phyloP scores from a whole-genome alignment of 2,329 filamentous ascomycete genomes.

The Rhynchosporium graminicola region DNA sequence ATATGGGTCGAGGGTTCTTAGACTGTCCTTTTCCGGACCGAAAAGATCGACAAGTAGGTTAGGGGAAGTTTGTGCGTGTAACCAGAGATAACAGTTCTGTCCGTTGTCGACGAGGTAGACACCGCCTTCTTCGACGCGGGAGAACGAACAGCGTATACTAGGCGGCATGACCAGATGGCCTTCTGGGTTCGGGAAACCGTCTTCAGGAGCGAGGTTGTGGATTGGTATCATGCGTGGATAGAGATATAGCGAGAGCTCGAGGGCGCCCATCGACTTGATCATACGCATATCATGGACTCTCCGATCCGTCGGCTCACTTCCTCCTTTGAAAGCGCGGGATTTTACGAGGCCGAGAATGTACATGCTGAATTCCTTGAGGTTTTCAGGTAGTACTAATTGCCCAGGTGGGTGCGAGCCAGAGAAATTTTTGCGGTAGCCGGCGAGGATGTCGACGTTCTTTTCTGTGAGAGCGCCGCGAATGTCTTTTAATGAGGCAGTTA shows the following conservation, averaged over 20 bases:
- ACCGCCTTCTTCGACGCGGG: slow-evolving; percentile 86
- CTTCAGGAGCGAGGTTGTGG: slow-evolving; percentile 82
- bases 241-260: slow-evolving; percentile 86
- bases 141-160: slow-evolving; percentile 78
- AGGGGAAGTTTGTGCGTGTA: slow-evolving; percentile 88
- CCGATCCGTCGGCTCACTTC: slow-evolving; percentile 86
- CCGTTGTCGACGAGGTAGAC: slow-evolving; percentile 96
- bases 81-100: slow-evolving; percentile 87
- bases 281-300: slow-evolving; percentile 89
- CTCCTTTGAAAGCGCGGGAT: slow-evolving; percentile 89
- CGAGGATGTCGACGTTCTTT: slow-evolving; percentile 89
- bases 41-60: slow-evolving; percentile 91
- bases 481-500: slow-evolving; percentile 76
- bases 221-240: slow-evolving; percentile 92
- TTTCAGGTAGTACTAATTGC: slow-evolving; percentile 92
- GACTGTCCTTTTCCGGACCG: slow-evolving; percentile 68
- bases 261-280: slow-evolving; percentile 82
- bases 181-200: slow-evolving; percentile 86
- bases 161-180: slow-evolving; percentile 86
- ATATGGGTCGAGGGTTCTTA: slow-evolving; percentile 81
- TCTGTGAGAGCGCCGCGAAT: slow-evolving; percentile 82
- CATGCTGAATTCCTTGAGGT: slow-evolving; percentile 95
- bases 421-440: slow-evolving; percentile 90
- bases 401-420: slow-evolving; percentile 82
- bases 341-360: slow-evolving; percentile 91